These are phyloP conservation scores for Lunasporangiospora selenospora DNA, from an alignment of 192 early-diverging fungal genomes.

Conservation along the genomic window DNA sequence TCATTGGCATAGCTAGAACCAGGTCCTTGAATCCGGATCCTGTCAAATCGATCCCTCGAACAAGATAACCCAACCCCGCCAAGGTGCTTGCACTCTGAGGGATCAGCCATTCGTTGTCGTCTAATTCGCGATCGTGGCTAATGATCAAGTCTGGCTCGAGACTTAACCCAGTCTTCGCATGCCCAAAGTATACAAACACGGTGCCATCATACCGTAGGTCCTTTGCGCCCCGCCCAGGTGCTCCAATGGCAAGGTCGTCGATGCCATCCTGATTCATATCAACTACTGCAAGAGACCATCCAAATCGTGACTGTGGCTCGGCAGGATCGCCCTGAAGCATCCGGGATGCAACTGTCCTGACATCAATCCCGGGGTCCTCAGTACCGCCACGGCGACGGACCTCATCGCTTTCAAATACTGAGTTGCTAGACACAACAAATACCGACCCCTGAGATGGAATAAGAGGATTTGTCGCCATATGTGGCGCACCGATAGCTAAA, in stretches of 20 bases:
- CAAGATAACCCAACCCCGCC: constrained; percentile 50
- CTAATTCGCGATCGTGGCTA: constrained; percentile 27
- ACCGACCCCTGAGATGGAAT: constrained; percentile 61
- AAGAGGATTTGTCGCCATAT: constrained; percentile 36
- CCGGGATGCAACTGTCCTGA: constrained; percentile 49
- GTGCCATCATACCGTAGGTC: constrained; percentile 52
- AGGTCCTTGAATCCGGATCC: constrained; percentile 71
- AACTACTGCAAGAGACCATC: constrained; percentile 74
- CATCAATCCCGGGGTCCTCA: constrained; percentile 45
- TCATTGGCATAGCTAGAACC: constrained; percentile 68
- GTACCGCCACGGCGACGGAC: not conserved
- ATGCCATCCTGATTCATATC: constrained; percentile 89
- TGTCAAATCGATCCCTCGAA: constrained; percentile 69
- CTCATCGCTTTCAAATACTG: constrained; percentile 1
- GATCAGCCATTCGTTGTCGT: constrained; percentile 23
- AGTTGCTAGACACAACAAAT: constrained; percentile 53
- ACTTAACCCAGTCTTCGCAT: constrained; percentile 51
- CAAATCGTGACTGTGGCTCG: constrained; percentile 65
- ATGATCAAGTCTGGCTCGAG: constrained; percentile 55
- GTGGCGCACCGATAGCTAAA: constrained; percentile 72
- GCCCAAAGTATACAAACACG: constrained; percentile 76
- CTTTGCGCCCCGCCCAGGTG: constrained; percentile 54
- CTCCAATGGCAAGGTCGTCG: constrained; percentile 83
- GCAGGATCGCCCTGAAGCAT: constrained; percentile 11
- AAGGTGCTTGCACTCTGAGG: constrained; percentile 22